Base-by-base conservation (phyloP, 257 asterid genomes). In the Solanum dulcamara region DNA sequence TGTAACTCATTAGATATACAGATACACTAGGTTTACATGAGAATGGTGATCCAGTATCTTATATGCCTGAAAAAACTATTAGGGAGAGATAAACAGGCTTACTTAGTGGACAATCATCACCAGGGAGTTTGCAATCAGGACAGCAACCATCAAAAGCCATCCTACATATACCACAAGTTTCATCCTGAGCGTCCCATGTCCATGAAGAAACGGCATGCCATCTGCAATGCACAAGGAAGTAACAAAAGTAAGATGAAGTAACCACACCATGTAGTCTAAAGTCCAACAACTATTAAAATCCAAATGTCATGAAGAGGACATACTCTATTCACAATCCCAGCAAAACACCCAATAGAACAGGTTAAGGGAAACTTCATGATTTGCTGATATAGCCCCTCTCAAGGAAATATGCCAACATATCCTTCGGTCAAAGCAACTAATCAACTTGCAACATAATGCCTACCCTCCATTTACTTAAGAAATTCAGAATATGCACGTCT, bases 171-270 rank as follows among this genome's bases (percentile, higher is more conserved):
- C 98, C 98, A 80, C 98, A 95, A 28, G 98, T 93, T 88, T 94
- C 99, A 84, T 95, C 99, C 89, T 94, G 98, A 28, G 98, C 99
- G 88, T 96, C 94, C 99, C 99, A 94, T 85, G 98, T 93, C 98
- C 99, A 96, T n/a, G 96, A 93, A 86, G 96, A 93, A 87, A 96
- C 95, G 33, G 94, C 97, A 87, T 92, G 97, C 99, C 97, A 96
- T 85, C 97, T 94, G 85, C 55, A 83, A 85, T 60, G 14, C 40
- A 83, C 3, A 67, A 33, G 30, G 79, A 68, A 35, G 22, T 32
- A 68, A 17, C 17, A 32, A 20, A 72, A 75, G 82, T 15, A 71
- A 40, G n/a, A 64, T 33, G 37, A 30, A 20, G 24, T 86, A 35
- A 82, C 85, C 67, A 85, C 4, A 48, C 30, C 35, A 26, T 59